Evolutionary conservation across 1,284 basidiomycete species (phyloP).

Genomic region (Sanghuangporus sanghuang): DNA sequence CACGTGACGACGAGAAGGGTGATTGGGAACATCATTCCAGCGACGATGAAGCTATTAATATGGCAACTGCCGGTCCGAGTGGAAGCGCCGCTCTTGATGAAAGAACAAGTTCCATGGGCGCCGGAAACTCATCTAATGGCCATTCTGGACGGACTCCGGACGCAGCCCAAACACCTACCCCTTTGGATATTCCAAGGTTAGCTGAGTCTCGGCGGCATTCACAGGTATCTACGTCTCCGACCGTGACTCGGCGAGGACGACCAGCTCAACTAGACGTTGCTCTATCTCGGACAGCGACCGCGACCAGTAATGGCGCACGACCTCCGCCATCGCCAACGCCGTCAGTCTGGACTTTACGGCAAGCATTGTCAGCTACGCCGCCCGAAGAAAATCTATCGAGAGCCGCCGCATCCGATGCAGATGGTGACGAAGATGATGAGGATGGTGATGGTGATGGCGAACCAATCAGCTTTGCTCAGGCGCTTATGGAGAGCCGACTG

Average conservation of each 20-base stretch:
- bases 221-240: constrained; percentile 4
- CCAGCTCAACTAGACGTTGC: constrained; percentile 21
- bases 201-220: constrained; percentile 5
- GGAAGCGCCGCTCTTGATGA: constrained; percentile 77
- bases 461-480: constrained; percentile 64
- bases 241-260: constrained; percentile 11
- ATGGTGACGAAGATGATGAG: constrained; percentile 36
- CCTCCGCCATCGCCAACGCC: constrained; percentile 54
- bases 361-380: constrained; percentile 38
- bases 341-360: constrained; percentile 56
- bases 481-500: constrained; percentile 69
- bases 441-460: constrained; percentile 57
- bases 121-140: neutral
- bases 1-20: constrained; percentile 46
- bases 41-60: constrained; percentile 78
- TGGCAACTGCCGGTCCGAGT: constrained; percentile 71
- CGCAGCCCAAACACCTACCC: neutral
- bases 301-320: constrained; percentile 26
- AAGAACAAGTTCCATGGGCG: constrained; percentile 54
- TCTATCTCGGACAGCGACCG: constrained; percentile 6
- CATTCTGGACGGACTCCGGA: neutral
- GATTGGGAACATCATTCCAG: constrained; percentile 58
- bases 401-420: constrained; percentile 27
- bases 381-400: constrained; percentile 15
- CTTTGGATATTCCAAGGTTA: constrained; percentile 3